Evolutionary conservation across 1,284 basidiomycete species (phyloP), one percentile per base, ranked within the genome.

Genomic region (Boletus semigastroideus): DNA sequence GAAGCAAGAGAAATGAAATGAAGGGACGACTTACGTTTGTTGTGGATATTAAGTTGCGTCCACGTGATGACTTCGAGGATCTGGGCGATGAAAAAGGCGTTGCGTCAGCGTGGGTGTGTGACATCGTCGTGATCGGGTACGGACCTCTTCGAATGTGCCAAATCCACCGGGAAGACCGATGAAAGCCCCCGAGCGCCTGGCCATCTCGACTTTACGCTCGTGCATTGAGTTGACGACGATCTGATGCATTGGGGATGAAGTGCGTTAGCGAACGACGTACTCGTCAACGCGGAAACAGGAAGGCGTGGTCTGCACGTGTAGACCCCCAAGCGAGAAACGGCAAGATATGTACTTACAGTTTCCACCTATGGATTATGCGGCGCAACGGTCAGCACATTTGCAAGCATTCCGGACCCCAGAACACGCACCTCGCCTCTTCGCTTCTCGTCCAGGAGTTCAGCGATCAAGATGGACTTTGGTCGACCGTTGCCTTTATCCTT

Each of bases 111-210:
- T 19, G 49, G 20, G 27, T 7, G 14, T 39, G 27, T 19, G 16
- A n/a, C 25, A 3, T 16, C 28, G 25, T 25, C 5, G 5, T 1
- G 47, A 48, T 31, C 30, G 13, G 25, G 36, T 33, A 16, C 63
- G 20, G 46, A 89, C 89, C 78, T 97, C 94, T 69, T 97, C 94
- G 59, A 92, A 92, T 0, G 93, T 96, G 16, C 94, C 94, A 64
- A 84, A 95, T 0, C 94, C 94, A 33, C 94, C 94, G 6, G 94
- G 94, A 12, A 97, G 76, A 16, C 86, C 90, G 45, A 97, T 75
- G 63, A 98, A 98, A 0, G 85, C 93, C 28, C 81, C 78, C 0
- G 82, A 81, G 19, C 88, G 76, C 56, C 78, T 79, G 0, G 93
- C 92, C 93, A 97, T 96, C 63, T 87, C 83, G 13, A 87, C 77